Evolutionary conservation across 164 flowering plant genomes (phyloP), one percentile per base, ranked within the genome.

Genomic region (Nymphaea thermarum): DNA sequence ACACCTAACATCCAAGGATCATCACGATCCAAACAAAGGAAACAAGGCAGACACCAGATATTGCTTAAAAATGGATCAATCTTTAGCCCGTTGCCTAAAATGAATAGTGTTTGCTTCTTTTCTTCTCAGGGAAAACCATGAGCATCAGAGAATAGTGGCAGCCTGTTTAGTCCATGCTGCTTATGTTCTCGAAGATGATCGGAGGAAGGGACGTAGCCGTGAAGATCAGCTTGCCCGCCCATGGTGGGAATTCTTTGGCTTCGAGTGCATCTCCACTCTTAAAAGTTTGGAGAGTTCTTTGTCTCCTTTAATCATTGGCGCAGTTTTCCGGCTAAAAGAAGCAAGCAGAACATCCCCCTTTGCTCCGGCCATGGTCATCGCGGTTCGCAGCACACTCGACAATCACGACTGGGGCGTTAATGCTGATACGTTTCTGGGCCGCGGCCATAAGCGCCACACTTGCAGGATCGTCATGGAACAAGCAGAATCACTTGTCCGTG

Each of bases 321-420:
- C 36, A 25, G 36, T 25, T 25, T 25, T 25, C 36, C 36, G 36
- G 60, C 16, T 55, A 55, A 16, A 55, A 55, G 16, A 1, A 8
- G 16, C 60, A 55, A 55, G 16, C 81, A 86, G 67, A 81, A 74
- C 68, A 79, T 25, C 36, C 36, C 36, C 36, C 1, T 25, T 75
- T 41, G 72, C 75, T 43, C 95, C 95, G 1, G 78, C 66, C 8
- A 82, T 76, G 70, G 87, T 91, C 2, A 75, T 94, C 71, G 96
- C 96, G 44, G 90, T 94, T 66, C 84, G 97, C 43, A 96, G 99
- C 44, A 91, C 93, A 57, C 60, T 91, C 75, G 53, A 45, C 82
- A 92, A 16, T 76, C 97, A 17, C 86, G 96, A 1, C 84, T 78
- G 63, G 83, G 85, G 74, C 76, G 70, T 41, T 96, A 25, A 25